Percentiles rank a stretch among this genome's conserved stretches.
Evolutionary conservation across 345 rosid genomes (phyloP).

Genomic region (Erysimum cheiranthoides): DNA sequence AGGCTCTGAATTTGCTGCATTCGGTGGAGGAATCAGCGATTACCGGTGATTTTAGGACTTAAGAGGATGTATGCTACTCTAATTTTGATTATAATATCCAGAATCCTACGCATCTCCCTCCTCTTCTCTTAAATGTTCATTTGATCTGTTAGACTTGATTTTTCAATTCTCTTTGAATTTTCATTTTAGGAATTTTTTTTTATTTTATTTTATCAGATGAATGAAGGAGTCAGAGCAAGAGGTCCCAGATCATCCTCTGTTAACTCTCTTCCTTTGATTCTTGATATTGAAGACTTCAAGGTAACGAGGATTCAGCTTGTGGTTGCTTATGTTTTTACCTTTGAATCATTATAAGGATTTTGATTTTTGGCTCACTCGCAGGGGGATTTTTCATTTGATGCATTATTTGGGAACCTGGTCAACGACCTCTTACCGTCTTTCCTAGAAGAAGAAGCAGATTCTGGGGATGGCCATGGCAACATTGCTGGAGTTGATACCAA

Average conservation of each 20-base stretch:
- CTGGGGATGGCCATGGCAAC: slow-evolving; percentile 57
- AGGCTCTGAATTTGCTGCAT: slow-evolving; percentile 21
- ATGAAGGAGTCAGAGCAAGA: slow-evolving; percentile 56
- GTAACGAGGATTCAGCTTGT: slow-evolving; percentile 48
- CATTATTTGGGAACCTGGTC: slow-evolving; percentile 90
- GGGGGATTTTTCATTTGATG: slow-evolving; percentile 99
- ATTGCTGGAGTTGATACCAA: slow-evolving; percentile 57
- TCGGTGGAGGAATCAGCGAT: slow-evolving; percentile 25
- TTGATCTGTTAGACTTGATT: slow-evolving; percentile 39
- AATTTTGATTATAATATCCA: background rate
- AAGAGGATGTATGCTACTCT: slow-evolving; percentile 1
- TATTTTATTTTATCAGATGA: slow-evolving; percentile 56
- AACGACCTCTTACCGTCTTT: slow-evolving; percentile 83
- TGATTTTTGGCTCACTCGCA: slow-evolving; percentile 39
- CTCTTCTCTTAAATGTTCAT: slow-evolving; percentile 15
- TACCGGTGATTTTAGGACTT: slow-evolving; percentile 13
- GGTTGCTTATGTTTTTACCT: background rate
- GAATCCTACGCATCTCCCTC: background rate
- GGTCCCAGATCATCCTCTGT: slow-evolving; percentile 65
- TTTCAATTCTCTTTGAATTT: slow-evolving; percentile 16
- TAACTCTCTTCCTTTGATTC: slow-evolving; percentile 72
- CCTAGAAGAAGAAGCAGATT: slow-evolving; percentile 80
- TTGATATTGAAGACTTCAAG: slow-evolving; percentile 93
- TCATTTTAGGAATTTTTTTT: slow-evolving; percentile 4
- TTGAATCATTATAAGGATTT: background rate